Conservation (phyloP, 768 basidiomycete genomes). For the Russula sp. region DNA sequence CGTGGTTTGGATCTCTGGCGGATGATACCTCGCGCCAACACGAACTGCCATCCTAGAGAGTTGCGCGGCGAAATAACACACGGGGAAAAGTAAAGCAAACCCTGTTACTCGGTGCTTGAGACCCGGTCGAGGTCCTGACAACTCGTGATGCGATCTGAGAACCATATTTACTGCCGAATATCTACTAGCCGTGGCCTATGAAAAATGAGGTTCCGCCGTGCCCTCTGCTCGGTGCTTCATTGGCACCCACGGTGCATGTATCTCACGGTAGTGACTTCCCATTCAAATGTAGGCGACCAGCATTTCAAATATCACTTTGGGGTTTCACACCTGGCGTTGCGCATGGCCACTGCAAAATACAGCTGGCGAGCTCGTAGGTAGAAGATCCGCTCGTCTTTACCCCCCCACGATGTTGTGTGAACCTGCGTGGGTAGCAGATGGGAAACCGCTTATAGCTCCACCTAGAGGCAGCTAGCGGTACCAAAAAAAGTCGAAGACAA, state of each 20-base stretch:
- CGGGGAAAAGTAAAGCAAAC: background rate
- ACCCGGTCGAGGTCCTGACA: background rate
- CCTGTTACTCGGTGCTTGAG: slow-evolving; percentile 7
- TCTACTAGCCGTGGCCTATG: background rate
- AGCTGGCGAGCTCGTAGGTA: background rate
- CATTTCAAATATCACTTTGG: slow-evolving; percentile 14
- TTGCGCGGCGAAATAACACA: background rate
- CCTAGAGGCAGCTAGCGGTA: background rate
- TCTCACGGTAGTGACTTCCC: background rate
- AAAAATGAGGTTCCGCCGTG: background rate
- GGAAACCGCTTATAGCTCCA: too few species aligned
- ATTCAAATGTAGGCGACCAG: background rate
- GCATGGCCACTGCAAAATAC: background rate
- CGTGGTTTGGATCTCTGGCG: background rate
- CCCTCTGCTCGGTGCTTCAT: background rate
- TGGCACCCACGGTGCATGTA: background rate
- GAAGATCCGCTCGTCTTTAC: background rate
- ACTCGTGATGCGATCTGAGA: background rate
- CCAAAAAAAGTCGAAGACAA: background rate
- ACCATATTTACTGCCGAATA: background rate
- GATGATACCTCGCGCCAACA: background rate
- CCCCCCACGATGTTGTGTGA: background rate
- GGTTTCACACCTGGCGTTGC: background rate
- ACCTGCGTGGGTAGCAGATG: background rate
- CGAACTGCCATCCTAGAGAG: background rate